phyloP scores from a whole-genome alignment of 1,284 basidiomycete species.

The Marasmius sp. region DNA sequence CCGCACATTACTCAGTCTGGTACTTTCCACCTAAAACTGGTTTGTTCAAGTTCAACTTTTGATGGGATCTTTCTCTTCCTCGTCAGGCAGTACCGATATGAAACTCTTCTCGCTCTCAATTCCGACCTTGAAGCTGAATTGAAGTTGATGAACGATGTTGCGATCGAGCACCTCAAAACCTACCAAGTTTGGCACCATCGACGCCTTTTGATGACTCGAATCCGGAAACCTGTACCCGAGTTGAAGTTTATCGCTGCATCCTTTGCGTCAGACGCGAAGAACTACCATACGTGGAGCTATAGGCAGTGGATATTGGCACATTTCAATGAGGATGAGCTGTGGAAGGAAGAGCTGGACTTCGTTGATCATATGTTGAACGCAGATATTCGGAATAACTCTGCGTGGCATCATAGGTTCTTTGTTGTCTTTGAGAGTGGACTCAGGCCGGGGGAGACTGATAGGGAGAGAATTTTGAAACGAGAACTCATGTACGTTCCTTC shows the following conservation, averaged over 20 bases:
- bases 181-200: slow-evolving; percentile 99
- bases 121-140: slow-evolving; percentile 76
- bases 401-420: slow-evolving; percentile 98
- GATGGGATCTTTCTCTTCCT: slow-evolving; percentile 6
- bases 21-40: slow-evolving; percentile 33
- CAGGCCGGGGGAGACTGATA: slow-evolving; percentile 56
- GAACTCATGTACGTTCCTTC: slow-evolving; percentile 66
- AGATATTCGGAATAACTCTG: slow-evolving; percentile 95
- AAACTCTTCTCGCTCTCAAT: slow-evolving; percentile 71
- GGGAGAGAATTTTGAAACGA: slow-evolving; percentile 53
- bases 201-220: slow-evolving; percentile 69
- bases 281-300: slow-evolving; percentile 97
- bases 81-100: slow-evolving; percentile 88
- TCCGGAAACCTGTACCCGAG: slow-evolving; percentile 59
- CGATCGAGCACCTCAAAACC: slow-evolving; percentile 81
- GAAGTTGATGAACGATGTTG: slow-evolving; percentile 80
- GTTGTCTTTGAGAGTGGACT: slow-evolving; percentile 76
- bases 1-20: slow-evolving; percentile 95
- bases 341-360: slow-evolving; percentile 79
- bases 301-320: slow-evolving; percentile 89
- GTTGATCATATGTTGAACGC: slow-evolving; percentile 71
- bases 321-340: slow-evolving; percentile 71
- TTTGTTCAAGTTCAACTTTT: neutral
- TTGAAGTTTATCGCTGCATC: slow-evolving; percentile 76
- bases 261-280: slow-evolving; percentile 80